A percentile compares a stretch with the other conserved stretches of the same genome.
Conservation (phyloP, 2,329 filamentous ascomycete species). For the Ophiostoma piceae region DNA sequence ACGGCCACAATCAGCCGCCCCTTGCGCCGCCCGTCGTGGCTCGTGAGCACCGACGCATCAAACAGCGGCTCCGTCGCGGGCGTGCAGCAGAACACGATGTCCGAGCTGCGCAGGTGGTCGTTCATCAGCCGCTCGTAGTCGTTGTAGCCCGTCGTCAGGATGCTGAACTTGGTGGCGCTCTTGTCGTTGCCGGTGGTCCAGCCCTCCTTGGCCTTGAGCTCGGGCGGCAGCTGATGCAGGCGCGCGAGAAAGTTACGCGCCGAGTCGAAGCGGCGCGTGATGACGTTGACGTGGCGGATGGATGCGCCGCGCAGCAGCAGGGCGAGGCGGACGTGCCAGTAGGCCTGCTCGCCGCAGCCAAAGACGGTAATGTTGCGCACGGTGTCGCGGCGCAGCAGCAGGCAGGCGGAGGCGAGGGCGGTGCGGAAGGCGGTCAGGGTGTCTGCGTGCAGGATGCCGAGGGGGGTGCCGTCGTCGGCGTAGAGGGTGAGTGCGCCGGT, state of each 20-base stretch:
- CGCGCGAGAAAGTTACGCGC: constrained; percentile 48
- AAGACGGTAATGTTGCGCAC: constrained; percentile 79
- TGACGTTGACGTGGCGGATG: constrained; percentile 74
- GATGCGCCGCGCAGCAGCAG: constrained; percentile 66
- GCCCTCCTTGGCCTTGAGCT: constrained; percentile 52
- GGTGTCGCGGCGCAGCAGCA: constrained; percentile 59
- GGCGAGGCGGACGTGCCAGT: constrained; percentile 87
- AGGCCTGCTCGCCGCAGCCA: constrained; percentile 82
- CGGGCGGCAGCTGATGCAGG: constrained; percentile 46
- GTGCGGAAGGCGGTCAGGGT: constrained; percentile 78
- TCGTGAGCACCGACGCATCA: constrained; percentile 65
- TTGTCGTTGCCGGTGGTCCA: constrained; percentile 39
- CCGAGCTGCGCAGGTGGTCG: constrained; percentile 64
- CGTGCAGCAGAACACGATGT: constrained; percentile 86
- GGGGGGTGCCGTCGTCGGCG: constrained; percentile 53
- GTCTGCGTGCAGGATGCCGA: constrained; percentile 66
- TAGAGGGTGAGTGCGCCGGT: constrained; percentile 67
- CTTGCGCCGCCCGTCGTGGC: constrained; percentile 62
- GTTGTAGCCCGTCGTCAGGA: constrained; percentile 64
- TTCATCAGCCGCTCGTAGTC: constrained; percentile 63
- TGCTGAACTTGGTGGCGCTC: constrained; percentile 58
- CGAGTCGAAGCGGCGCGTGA: constrained; percentile 66
- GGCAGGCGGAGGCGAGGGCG: constrained; percentile 63
- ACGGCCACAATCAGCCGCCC: constrained; percentile 68
- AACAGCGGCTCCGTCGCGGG: constrained; percentile 71